These are phyloP conservation scores for Yarrowia galli DNA, from an alignment of 1,139 yeast species.

Conservation along the genomic window DNA sequence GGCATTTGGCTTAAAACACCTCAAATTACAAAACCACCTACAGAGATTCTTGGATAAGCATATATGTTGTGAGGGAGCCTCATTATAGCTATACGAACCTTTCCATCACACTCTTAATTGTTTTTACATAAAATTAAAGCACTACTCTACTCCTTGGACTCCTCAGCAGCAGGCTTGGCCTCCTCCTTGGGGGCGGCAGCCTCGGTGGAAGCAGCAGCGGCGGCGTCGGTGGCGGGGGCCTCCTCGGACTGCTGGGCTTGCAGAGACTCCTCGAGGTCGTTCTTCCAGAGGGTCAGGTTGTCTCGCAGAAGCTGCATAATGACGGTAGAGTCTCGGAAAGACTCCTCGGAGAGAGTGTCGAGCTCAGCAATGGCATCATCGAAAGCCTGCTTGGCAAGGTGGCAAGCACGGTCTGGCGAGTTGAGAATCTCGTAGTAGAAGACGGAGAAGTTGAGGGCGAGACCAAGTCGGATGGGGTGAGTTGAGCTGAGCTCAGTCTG, in stretches of 20 bases:
- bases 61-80: slow-evolving; percentile 21
- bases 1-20: slow-evolving; percentile 4
- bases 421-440: slow-evolving; percentile 98
- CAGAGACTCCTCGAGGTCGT: slow-evolving; percentile 81
- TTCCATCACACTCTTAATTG: slow-evolving; percentile 38
- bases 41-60: background rate
- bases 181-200: slow-evolving; percentile 42
- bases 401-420: slow-evolving; percentile 99
- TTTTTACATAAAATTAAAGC: slow-evolving; percentile 38
- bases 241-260: slow-evolving; percentile 60
- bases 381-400: slow-evolving; percentile 98
- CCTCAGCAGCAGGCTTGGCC: slow-evolving; percentile 38
- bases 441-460: slow-evolving; percentile 96
- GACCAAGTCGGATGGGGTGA: slow-evolving; percentile 97
- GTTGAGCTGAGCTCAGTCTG: slow-evolving; percentile 98
- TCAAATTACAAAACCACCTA: background rate
- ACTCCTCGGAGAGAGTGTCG: slow-evolving; percentile 97
- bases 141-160: slow-evolving; percentile 38
- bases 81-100: slow-evolving; percentile 37
- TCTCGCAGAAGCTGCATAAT: slow-evolving; percentile 99
- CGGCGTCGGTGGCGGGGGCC: slow-evolving; percentile 60
- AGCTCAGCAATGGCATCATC: slow-evolving; percentile 99
- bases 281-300: slow-evolving; percentile 98
- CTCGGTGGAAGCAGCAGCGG: slow-evolving; percentile 51
- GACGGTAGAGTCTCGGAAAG: slow-evolving; percentile 96